Evolutionary conservation across 2,329 filamentous ascomycete species (phyloP).

Genomic region (Boeremia exigua): DNA sequence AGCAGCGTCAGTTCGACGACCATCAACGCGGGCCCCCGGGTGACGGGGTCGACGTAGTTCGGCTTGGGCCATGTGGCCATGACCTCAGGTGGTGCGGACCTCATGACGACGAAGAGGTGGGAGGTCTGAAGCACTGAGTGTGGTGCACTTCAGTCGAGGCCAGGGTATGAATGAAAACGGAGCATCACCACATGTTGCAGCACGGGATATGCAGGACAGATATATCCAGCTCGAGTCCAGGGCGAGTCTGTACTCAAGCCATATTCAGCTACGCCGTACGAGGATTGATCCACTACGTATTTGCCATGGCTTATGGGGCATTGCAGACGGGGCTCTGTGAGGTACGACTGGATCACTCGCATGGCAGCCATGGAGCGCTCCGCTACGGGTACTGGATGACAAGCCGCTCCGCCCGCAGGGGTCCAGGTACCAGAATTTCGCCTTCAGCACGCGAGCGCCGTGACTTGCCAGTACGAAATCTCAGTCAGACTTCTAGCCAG

Average conservation of each 20-base stretch:
- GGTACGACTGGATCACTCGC: constrained; percentile 34
- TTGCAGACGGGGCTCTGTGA: constrained; percentile 25
- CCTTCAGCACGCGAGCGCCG: constrained; percentile 26
- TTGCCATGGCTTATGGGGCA: constrained; percentile 32
- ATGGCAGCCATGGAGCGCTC: constrained; percentile 28
- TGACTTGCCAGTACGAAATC: constrained; percentile 35
- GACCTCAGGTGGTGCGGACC: constrained; percentile 44
- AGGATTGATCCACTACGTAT: constrained; percentile 7
- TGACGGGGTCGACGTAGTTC: constrained; percentile 53
- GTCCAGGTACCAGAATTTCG: constrained; percentile 31
- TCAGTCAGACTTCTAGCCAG: constrained; percentile 24
- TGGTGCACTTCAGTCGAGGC: constrained; percentile 26
- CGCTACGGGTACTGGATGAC: constrained; percentile 38
- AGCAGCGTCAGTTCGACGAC: constrained; percentile 49
- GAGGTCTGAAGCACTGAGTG: constrained; percentile 19
- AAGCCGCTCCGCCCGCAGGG: constrained; percentile 33
- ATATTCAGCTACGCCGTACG: constrained; percentile 32
- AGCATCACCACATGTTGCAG: constrained; percentile 37
- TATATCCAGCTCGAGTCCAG: constrained; percentile 30
- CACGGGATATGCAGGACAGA: constrained; percentile 37
- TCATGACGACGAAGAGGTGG: constrained; percentile 31
- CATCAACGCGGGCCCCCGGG: constrained; percentile 50
- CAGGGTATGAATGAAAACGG: constrained; percentile 26
- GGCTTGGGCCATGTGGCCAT: constrained; percentile 50
- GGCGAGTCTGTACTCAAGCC: constrained; percentile 24